Base-by-base conservation (phyloP, 305 asterid species). In the Lippia alba region DNA sequence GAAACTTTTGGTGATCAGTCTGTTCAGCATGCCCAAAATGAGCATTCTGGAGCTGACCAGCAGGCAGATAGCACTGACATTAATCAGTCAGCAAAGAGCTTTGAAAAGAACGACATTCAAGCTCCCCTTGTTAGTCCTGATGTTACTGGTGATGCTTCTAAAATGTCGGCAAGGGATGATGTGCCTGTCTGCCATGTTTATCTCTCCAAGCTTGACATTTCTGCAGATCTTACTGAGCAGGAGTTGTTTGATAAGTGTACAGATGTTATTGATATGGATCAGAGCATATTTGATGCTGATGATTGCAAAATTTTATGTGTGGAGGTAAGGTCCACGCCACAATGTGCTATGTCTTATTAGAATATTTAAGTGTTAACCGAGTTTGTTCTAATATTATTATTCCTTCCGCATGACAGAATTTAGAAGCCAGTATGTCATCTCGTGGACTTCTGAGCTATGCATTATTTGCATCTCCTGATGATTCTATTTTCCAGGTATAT, bases 161-260 rank as follows among this genome's bases (percentile, higher is more conserved):
- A 78, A 67, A 36, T 74, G 51, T 77, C 75, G 0, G 53, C 74
- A 72, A 85, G 82, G 86, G 89, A 83, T 64, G 89, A 83, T 33
- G 56, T 62, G 16, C 71, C 34, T 56, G 61, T 78, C 61, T 84
- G 74, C 78, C 81, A 56, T 67, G 77, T 81, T 76, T 94, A 92
- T 84, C 84, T 94, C 55, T 82, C 93, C 70, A 90, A 84, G 82
- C 96, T 94, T 60, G 96, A 94, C 81, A 84, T 94, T 66, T 94
- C 99, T 65, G 83, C 81, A 8, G 98, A 87, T 69, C 99, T 94
- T 78, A 48, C 90, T 72, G 97, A 90, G 46, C 90, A 89, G 24
- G 94, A 88, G 67, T 69, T 94, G 80, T 84, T 82, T 74, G 58
- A 73, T 72, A 83, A 82, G 86, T 91, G 94, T 81, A 46, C 81